Evolutionary conservation across 2,329 filamentous ascomycete genomes (phyloP).

Genomic region (Dendrostoma leiphaemia): DNA sequence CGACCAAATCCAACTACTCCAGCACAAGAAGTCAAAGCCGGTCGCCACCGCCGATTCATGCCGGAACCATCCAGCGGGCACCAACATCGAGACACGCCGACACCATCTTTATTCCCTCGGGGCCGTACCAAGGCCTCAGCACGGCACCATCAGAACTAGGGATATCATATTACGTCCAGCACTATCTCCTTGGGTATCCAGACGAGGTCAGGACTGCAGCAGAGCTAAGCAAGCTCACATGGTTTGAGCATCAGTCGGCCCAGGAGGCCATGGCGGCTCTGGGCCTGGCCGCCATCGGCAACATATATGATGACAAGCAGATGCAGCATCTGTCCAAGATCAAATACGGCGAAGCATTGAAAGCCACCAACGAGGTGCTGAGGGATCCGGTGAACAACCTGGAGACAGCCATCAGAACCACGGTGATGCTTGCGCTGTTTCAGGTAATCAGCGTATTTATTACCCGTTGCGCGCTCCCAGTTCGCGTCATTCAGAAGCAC

Average conservation of each 20-base stretch:
- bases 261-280: constrained; percentile 54
- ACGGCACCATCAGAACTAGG: constrained; percentile 41
- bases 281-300: constrained; percentile 57
- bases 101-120: background rate
- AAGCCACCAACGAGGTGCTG: constrained; percentile 42
- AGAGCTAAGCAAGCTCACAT: constrained; percentile 34
- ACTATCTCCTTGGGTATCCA: constrained; percentile 50
- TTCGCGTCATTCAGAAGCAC: background rate
- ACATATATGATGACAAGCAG: constrained; percentile 45
- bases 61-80: background rate
- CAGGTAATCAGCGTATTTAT: constrained; percentile 44
- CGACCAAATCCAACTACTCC: background rate
- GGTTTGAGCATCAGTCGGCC: constrained; percentile 38
- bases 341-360: constrained; percentile 54
- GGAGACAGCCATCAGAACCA: constrained; percentile 47
- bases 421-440: constrained; percentile 59
- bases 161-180: constrained; percentile 49
- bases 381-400: constrained; percentile 32
- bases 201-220: constrained; percentile 42
- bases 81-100: background rate
- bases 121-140: background rate
- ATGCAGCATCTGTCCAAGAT: constrained; percentile 46
- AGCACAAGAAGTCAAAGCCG: background rate
- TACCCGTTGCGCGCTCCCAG: constrained; percentile 1
- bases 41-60: background rate